These are phyloP conservation scores for Hygrophorus pudorinus DNA, from an alignment of 768 basidiomycete genomes.

Conservation along the genomic window DNA sequence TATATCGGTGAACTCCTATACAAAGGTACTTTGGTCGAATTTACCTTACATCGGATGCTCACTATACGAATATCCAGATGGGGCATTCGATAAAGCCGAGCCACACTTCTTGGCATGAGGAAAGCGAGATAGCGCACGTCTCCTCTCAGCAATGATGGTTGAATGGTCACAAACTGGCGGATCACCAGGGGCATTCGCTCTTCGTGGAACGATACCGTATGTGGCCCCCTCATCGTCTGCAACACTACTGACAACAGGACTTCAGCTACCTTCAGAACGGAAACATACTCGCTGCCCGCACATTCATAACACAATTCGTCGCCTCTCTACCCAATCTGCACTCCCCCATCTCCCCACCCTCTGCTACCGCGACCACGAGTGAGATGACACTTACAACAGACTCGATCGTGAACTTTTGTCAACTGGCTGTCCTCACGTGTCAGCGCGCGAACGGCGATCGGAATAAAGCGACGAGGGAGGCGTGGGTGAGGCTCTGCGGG, in stretches of 20 bases:
- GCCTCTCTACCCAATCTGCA: slow-evolving; percentile 39
- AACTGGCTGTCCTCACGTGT: slow-evolving; percentile 81
- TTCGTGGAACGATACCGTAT: slow-evolving; percentile 81
- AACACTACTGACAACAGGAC: not conserved
- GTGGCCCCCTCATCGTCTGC: slow-evolving; percentile 17
- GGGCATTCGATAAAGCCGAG: slow-evolving; percentile 66
- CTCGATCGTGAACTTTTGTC: slow-evolving; percentile 75
- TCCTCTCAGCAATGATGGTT: slow-evolving; percentile 79
- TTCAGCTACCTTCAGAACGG: slow-evolving; percentile 71
- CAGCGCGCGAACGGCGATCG: slow-evolving; percentile 78
- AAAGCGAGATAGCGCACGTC: slow-evolving; percentile 78
- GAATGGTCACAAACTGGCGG: slow-evolving; percentile 57
- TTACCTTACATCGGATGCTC: not conserved
- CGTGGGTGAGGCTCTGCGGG: slow-evolving; percentile 77
- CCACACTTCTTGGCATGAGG: slow-evolving; percentile 77
- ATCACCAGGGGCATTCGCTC: slow-evolving; percentile 63
- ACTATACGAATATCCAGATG: slow-evolving; percentile 39
- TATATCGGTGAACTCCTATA: slow-evolving; percentile 84
- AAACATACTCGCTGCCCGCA: slow-evolving; percentile 85
- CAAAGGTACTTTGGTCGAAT: slow-evolving; percentile 44
- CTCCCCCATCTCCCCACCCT: slow-evolving; percentile 29
- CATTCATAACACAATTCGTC: slow-evolving; percentile 80
- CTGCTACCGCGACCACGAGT: slow-evolving; percentile 34
- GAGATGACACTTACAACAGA: slow-evolving; percentile 74
- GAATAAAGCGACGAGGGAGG: slow-evolving; percentile 66